Evolutionary conservation across 495 filamentous ascomycete genomes (phyloP).

Genomic region (Apiosordaria backusii): DNA sequence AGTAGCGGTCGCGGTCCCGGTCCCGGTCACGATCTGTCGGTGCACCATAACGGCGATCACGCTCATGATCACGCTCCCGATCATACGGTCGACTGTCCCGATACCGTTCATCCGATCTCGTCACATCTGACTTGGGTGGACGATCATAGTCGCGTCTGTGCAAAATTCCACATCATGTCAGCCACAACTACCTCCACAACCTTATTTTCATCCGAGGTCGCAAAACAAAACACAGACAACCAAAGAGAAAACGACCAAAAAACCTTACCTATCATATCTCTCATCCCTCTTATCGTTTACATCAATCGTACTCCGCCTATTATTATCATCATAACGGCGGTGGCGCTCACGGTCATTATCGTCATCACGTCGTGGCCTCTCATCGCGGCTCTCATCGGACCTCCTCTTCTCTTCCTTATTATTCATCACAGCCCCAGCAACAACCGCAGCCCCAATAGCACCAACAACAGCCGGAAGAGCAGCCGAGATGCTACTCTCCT

Average conservation of each 20-base stretch:
- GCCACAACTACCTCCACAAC: not conserved
- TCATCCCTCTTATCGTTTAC: not conserved
- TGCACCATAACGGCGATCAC: not conserved
- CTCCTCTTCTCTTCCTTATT: constrained; percentile 15
- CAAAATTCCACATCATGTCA: too few relatives aligned
- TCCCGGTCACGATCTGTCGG: constrained; percentile 17
- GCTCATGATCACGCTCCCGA: not conserved
- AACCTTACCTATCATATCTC: not conserved
- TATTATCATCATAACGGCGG: not conserved
- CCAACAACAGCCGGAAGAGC: constrained; percentile 16
- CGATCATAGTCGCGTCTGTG: not conserved
- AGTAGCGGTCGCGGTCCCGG: constrained; percentile 17
- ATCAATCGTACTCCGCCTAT: not conserved
- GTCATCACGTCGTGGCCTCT: not conserved
- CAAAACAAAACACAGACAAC: not conserved
- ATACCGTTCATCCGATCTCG: not conserved
- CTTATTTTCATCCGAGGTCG: not conserved
- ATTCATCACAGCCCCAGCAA: constrained; percentile 24
- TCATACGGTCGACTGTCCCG: not conserved
- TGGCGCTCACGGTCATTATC: not conserved
- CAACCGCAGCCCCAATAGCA: constrained; percentile 38
- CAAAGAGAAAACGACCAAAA: not conserved
- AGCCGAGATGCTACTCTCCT: constrained; percentile 9
- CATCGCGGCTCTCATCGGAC: not conserved
- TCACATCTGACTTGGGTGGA: constrained; percentile 2